Percentiles rank a stretch among this genome's conserved stretches.
Evolutionary conservation across 345 rosid species (phyloP).

Genomic region (Iberis pinnata): DNA sequence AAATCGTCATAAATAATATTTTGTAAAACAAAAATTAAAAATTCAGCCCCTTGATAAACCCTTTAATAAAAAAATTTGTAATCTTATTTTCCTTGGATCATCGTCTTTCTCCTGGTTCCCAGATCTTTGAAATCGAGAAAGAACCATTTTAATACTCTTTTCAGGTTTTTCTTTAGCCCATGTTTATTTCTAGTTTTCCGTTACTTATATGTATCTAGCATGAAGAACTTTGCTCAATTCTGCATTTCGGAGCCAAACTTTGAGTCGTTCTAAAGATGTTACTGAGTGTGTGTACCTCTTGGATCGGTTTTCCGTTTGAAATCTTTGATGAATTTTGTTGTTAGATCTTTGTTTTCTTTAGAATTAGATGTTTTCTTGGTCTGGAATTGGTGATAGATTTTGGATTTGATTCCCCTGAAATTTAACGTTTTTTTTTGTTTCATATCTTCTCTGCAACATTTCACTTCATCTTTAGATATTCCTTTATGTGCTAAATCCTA

Average conservation of each 20-base stretch:
- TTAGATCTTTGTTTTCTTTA: slow-evolving; percentile 10
- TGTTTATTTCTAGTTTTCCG: neutral
- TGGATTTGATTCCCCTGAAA: slow-evolving; percentile 11
- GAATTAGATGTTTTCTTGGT: neutral
- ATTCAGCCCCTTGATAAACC: slow-evolving; percentile 6
- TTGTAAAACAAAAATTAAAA: neutral
- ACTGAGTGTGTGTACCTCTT: no score
- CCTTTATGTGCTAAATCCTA: no score
- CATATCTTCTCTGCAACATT: no score
- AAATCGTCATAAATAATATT: slow-evolving; percentile 18
- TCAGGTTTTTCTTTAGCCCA: slow-evolving; percentile 21
- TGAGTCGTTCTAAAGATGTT: neutral
- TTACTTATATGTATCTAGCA: neutral
- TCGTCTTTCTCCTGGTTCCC: slow-evolving; percentile 16
- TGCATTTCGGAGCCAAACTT: slow-evolving; percentile 13
- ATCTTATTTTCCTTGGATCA: slow-evolving; percentile 26
- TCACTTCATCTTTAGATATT: no score
- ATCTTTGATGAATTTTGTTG: neutral
- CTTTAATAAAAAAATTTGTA: slow-evolving; percentile 26
- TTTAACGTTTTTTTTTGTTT: neutral
- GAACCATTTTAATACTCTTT: slow-evolving; percentile 5
- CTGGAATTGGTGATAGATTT: neutral
- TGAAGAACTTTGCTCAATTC: neutral
- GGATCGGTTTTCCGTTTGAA: neutral
- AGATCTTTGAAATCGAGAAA: slow-evolving; percentile 23